Conservation (phyloP, 2,329 filamentous ascomycete genomes). For the Phialocephala sp. region DNA sequence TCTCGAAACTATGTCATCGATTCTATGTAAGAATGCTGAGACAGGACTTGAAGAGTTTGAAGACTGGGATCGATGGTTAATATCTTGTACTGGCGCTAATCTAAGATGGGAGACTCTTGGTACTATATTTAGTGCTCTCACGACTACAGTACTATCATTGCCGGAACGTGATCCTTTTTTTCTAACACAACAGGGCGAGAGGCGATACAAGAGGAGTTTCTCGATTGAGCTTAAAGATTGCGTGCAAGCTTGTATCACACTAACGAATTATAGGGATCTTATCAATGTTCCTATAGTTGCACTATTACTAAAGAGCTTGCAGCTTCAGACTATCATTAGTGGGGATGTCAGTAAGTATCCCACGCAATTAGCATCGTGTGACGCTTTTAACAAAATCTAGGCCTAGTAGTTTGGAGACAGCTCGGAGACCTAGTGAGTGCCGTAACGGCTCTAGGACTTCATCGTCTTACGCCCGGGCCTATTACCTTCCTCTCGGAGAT, state of each 20-base stretch:
- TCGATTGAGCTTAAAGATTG: constrained; percentile 41
- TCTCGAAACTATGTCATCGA: constrained; percentile 33
- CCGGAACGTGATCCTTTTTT: constrained; percentile 37
- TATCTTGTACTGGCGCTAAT: constrained; percentile 36
- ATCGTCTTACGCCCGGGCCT: constrained; percentile 32
- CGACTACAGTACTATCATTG: constrained; percentile 31
- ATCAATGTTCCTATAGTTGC: constrained; percentile 49
- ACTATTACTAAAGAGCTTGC: constrained; percentile 43
- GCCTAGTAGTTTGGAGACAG: constrained; percentile 46
- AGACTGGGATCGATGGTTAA: constrained; percentile 39
- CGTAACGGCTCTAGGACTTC: constrained; percentile 38
- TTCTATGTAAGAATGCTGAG: constrained; percentile 40
- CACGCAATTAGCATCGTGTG: neutral
- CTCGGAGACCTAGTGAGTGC: constrained; percentile 46
- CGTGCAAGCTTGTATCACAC: constrained; percentile 44
- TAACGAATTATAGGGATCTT: constrained; percentile 43
- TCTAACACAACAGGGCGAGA: constrained; percentile 33
- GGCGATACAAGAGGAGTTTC: constrained; percentile 36
- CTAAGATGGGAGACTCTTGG: constrained; percentile 43
- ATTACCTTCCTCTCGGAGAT: constrained; percentile 45
- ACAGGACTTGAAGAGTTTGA: constrained; percentile 36
- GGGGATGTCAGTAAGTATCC: constrained; percentile 49
- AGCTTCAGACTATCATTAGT: constrained; percentile 46
- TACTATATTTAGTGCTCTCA: constrained; percentile 34
- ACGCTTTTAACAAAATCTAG: constrained; percentile 35